Evolutionary conservation across 768 basidiomycete genomes (phyloP).

Genomic region (Termitomyces sp.): DNA sequence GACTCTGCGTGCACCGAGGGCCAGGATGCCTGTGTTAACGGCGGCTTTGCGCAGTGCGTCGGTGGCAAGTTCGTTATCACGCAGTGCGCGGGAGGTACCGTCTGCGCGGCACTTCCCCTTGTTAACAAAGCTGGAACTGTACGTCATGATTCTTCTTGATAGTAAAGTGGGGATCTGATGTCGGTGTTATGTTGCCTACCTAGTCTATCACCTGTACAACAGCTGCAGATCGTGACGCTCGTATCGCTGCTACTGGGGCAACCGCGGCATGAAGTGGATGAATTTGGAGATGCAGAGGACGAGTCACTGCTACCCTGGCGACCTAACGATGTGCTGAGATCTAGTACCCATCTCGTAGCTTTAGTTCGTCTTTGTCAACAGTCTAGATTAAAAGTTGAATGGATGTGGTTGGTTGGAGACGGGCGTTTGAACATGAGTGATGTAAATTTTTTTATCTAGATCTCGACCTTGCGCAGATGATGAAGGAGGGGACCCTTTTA

Average conservation of each 20-base stretch:
- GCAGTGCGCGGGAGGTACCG: conserved; percentile 22
- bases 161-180: not conserved
- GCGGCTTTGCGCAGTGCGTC: conserved; percentile 19
- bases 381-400: not conserved
- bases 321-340: not conserved
- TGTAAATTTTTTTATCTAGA: not conserved
- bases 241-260: conserved; percentile 16
- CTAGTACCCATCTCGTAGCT: not conserved
- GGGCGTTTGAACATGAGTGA: no score
- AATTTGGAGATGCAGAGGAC: not conserved
- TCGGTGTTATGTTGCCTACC: not conserved
- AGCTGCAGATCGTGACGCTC: conserved; percentile 12
- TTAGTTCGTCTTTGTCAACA: not conserved
- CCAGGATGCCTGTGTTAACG: conserved; percentile 14
- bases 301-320: not conserved
- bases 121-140: conserved; percentile 23
- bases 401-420: not conserved
- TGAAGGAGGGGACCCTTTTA: no score
- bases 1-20: conserved; percentile 19
- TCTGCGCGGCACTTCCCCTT: conserved; percentile 23
- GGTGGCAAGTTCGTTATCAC: conserved; percentile 19
- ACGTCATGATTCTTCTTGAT: not conserved
- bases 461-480: no score
- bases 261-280: not conserved
- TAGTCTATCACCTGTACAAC: conserved; percentile 15